phyloP scores from a whole-genome alignment of 352 stramenopile species.

The Pythium guiyangense region DNA sequence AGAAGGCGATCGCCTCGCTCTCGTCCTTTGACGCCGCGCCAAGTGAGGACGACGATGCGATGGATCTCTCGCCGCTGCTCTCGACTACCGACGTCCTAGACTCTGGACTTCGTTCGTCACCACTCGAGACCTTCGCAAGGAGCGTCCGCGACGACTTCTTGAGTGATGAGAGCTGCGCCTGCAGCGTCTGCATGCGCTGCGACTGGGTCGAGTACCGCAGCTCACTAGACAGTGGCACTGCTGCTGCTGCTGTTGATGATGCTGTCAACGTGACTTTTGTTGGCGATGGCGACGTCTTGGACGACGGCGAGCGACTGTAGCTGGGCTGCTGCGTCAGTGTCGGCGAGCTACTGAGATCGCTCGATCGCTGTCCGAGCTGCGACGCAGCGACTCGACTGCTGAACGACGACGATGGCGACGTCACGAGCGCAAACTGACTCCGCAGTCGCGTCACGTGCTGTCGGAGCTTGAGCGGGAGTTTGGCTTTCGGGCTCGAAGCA shows the following conservation, averaged over 20 bases:
- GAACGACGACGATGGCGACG: conserved; percentile 5
- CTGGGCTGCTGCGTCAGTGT: background rate
- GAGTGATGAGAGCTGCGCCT: conserved; percentile 17
- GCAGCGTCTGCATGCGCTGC: conserved; percentile 27
- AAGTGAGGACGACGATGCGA: background rate
- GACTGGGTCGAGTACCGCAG: conserved; percentile 34
- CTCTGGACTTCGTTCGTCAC: too few species aligned
- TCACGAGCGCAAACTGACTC: conserved; percentile 31
- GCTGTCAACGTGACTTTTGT: too few species aligned
- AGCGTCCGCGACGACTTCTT: conserved; percentile 5
- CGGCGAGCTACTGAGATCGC: background rate
- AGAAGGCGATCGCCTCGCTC: conserved; percentile 22
- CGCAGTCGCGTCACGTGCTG: conserved; percentile 44
- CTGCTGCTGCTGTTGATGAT: too few species aligned
- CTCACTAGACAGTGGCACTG: background rate
- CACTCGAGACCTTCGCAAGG: background rate
- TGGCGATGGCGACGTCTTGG: background rate
- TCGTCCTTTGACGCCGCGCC: background rate
- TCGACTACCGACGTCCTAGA: background rate
- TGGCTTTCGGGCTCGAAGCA: conserved; percentile 11
- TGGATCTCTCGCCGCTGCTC: background rate
- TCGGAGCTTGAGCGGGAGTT: conserved; percentile 49
- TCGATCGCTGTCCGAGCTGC: background rate
- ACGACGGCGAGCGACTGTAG: background rate
- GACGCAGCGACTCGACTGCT: background rate